Conservation (phyloP, 345 rosid genomes). For the Leavenworthia alabamica region DNA sequence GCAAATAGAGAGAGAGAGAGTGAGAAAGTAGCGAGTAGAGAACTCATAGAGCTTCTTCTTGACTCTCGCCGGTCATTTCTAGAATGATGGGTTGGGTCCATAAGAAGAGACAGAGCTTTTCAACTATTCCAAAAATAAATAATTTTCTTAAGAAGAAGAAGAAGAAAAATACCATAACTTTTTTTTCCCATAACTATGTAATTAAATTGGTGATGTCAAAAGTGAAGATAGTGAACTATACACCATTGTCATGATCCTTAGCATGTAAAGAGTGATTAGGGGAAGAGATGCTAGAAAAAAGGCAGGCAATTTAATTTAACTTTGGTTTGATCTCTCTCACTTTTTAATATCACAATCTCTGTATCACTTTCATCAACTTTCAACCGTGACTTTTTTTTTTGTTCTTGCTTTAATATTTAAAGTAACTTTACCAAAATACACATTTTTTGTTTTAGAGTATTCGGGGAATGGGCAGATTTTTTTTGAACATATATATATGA, state of each 20-base stretch:
- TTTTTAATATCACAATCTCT: conserved; percentile 1
- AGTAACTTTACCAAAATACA: neutral
- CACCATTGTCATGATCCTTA: conserved; percentile 10
- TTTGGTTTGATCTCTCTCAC: conserved; percentile 24
- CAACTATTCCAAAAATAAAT: conserved; percentile 5
- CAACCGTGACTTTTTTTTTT: neutral
- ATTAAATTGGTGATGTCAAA: conserved; percentile 7
- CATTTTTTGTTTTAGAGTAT: neutral
- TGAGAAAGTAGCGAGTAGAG: conserved; percentile 18
- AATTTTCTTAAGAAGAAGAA: neutral
- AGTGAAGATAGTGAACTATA: conserved; percentile 4
- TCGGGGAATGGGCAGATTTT: neutral
- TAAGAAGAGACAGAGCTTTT: conserved; percentile 5
- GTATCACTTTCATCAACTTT: conserved; percentile 5
- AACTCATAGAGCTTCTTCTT: conserved; percentile 24
- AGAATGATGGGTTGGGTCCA: conserved; percentile 29
- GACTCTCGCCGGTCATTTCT: conserved; percentile 29
- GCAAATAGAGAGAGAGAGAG: conserved; percentile 11
- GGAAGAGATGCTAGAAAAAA: conserved; percentile 19
- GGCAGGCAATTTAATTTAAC: conserved; percentile 17
- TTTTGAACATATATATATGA: too few species aligned
- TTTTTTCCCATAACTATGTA: neutral
- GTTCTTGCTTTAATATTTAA: neutral
- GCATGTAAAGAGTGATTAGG: conserved; percentile 10
- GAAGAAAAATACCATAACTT: neutral